Base-by-base conservation (phyloP, 805 yeast genomes). In the Nakazawaea pomicola region DNA sequence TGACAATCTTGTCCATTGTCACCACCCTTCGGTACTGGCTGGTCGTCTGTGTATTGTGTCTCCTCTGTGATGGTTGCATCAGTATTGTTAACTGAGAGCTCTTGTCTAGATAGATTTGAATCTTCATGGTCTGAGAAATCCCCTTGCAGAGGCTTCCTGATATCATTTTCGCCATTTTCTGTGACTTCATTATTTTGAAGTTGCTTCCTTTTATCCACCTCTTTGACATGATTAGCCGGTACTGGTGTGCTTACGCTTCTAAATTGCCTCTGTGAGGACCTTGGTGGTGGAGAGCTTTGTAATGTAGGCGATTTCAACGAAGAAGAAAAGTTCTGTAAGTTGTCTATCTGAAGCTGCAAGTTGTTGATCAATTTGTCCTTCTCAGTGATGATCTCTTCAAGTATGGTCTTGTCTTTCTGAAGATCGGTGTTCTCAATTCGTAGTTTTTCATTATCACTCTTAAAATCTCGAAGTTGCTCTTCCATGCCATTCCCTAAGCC, bases 191-290 rank as follows among this genome's bases (percentile, higher is more conserved):
- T 23, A 23, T 23, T 23, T 23, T 23, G 6, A 11, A n/a, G 14
- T 18, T 9, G 10, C 17, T 16, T 11, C 7, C 6, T 9, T n/a
- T 14, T n/a, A n/a, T 28, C 12, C 7, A 28, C 15, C n/a, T 28
- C 15, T 10, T 10, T 6, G 12, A 11, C n/a, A 15, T 10, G 6
- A 6, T 30, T 16, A 6, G 19, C 20, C 6, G 5, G 12, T 4
- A 38, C 23, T 8, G 41, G 40, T 16, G 14, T 31, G 12, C 41
- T 43, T 1, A 28, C 36, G 30, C 40, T 38, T 31, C 39, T 36
- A 11, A 30, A 19, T 17, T 15, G 35, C 38, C 71, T 60, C 23
- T 65, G 65, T 0, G 63, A 62, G 1, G 72, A 67, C 41, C 72
- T 55, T 24, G 68, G 65, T 7, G 72, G 72, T 14, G 58, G 50